These are phyloP conservation scores for Aspergillus sp. DNA, from an alignment of 2,329 filamentous ascomycete species.

Conservation along the genomic window DNA sequence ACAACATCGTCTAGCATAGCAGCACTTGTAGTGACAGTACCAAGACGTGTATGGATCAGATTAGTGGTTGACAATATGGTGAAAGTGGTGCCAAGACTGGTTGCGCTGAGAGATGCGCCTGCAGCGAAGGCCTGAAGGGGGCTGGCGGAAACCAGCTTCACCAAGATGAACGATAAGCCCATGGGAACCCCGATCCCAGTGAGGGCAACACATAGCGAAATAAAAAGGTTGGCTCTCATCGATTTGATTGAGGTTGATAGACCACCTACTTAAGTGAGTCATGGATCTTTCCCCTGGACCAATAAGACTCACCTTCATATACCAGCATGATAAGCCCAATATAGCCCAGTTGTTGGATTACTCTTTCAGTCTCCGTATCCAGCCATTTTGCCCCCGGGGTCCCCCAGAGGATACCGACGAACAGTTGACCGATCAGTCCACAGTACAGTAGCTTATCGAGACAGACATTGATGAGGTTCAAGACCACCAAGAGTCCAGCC, in stretches of 20 bases:
- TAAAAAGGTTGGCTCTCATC: slow-evolving; percentile 60
- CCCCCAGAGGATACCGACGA: slow-evolving; percentile 71
- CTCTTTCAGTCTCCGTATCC: slow-evolving; percentile 51
- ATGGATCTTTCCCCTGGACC: neutral
- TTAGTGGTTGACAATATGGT: slow-evolving; percentile 64
- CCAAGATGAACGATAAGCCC: slow-evolving; percentile 64
- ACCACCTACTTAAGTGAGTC: slow-evolving; percentile 17
- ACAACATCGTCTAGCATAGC: slow-evolving; percentile 83
- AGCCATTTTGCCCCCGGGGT: slow-evolving; percentile 66
- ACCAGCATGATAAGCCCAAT: slow-evolving; percentile 71
- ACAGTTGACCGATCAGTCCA: slow-evolving; percentile 70
- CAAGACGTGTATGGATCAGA: slow-evolving; percentile 58
- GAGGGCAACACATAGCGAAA: slow-evolving; percentile 64
- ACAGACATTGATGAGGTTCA: slow-evolving; percentile 60
- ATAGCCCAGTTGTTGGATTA: slow-evolving; percentile 68
- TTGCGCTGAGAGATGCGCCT: slow-evolving; percentile 72
- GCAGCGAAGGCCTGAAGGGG: slow-evolving; percentile 68
- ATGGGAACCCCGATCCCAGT: slow-evolving; percentile 68
- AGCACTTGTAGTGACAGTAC: slow-evolving; percentile 66
- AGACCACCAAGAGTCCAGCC: slow-evolving; percentile 62
- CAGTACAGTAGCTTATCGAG: slow-evolving; percentile 66
- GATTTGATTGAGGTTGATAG: slow-evolving; percentile 44
- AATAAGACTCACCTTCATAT: slow-evolving; percentile 59
- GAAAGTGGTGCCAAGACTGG: slow-evolving; percentile 71
- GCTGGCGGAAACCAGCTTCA: slow-evolving; percentile 50